Conservation (phyloP, 2,329 filamentous ascomycete species). For the Colletotrichum musicola region DNA sequence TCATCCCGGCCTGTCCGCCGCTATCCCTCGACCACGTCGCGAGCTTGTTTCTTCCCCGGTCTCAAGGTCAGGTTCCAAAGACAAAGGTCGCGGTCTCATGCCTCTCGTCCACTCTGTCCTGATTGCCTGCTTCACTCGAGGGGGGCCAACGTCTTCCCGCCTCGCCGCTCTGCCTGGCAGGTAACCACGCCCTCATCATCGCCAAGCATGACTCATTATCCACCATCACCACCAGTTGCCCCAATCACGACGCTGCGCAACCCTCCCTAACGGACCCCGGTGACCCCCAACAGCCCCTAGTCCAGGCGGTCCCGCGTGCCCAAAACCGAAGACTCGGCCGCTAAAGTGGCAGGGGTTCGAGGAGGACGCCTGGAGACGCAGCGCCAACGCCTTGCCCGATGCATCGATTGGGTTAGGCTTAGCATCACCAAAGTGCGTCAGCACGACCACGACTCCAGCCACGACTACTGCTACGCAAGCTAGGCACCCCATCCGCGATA, state of each 20-base stretch:
- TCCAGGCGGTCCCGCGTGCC: neutral
- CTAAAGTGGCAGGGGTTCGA: neutral
- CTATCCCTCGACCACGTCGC: neutral
- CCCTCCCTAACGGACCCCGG: conserved; percentile 14
- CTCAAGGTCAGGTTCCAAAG: neutral
- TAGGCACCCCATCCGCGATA: conserved; percentile 6
- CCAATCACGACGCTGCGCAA: conserved; percentile 22
- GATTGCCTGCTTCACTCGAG: neutral
- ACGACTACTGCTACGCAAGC: too few relatives aligned
- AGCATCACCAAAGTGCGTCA: conserved; percentile 22
- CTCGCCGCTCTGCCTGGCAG: conserved; percentile 29
- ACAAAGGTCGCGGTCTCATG: neutral
- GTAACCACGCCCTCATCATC: conserved; percentile 29
- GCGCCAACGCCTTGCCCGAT: conserved; percentile 22
- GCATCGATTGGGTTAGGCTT: neutral
- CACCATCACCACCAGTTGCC: neutral
- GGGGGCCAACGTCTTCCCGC: neutral
- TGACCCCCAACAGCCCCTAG: neutral
- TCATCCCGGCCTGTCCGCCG: too few relatives aligned
- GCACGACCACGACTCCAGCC: neutral
- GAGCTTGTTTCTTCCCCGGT: conserved; percentile 1
- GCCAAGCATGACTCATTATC: conserved; percentile 35
- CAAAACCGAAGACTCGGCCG: conserved; percentile 16
- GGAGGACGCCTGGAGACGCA: conserved; percentile 3
- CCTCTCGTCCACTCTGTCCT: neutral